A percentile compares a stretch with the other conserved stretches of the same genome.
phyloP scores from a whole-genome alignment of 176 grass and related monocot genomes.

The Triticum turgidum region DNA sequence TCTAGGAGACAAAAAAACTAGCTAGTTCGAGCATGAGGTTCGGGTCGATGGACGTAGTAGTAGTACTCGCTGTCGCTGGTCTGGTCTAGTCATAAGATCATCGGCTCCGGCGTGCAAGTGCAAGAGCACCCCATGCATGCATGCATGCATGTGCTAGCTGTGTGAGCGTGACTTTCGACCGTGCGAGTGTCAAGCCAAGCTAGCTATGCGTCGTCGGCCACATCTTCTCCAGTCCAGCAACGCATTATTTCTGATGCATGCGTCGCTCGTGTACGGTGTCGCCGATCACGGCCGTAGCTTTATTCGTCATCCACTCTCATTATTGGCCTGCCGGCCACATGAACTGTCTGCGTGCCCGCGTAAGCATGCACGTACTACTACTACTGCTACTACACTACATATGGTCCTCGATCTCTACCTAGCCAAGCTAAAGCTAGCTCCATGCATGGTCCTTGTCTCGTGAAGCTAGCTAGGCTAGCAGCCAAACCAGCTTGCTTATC shows the following conservation, averaged over 20 bases:
- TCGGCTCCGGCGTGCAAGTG: too few species aligned
- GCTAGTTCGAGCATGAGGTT: too few species aligned
- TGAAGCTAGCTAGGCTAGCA: not conserved
- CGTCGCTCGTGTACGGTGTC: not conserved
- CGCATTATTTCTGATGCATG: slow-evolving; percentile 1
- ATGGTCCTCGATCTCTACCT: not conserved
- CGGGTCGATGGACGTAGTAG: too few species aligned
- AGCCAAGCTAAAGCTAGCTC: not conserved
- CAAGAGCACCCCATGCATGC: not conserved
- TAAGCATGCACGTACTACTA: not conserved
- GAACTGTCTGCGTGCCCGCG: slow-evolving; percentile 29
- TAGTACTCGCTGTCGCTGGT: too few species aligned
- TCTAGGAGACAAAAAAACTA: too few species aligned
- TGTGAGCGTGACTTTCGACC: not conserved
- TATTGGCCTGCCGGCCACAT: slow-evolving; percentile 47
- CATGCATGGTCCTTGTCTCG: not conserved
- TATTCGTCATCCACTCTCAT: slow-evolving; percentile 10
- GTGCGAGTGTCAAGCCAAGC: not conserved
- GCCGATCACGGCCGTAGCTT: slow-evolving; percentile 14
- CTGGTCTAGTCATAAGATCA: too few species aligned
- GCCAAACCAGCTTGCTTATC: not conserved
- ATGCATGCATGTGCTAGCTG: too few species aligned
- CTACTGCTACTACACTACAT: not conserved
- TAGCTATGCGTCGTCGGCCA: not conserved
- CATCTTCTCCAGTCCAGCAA: not conserved